Percentiles rank a stretch among this genome's conserved stretches.
phyloP scores from a whole-genome alignment of 2,329 filamentous ascomycete genomes.

The Calonectria honghensis region DNA sequence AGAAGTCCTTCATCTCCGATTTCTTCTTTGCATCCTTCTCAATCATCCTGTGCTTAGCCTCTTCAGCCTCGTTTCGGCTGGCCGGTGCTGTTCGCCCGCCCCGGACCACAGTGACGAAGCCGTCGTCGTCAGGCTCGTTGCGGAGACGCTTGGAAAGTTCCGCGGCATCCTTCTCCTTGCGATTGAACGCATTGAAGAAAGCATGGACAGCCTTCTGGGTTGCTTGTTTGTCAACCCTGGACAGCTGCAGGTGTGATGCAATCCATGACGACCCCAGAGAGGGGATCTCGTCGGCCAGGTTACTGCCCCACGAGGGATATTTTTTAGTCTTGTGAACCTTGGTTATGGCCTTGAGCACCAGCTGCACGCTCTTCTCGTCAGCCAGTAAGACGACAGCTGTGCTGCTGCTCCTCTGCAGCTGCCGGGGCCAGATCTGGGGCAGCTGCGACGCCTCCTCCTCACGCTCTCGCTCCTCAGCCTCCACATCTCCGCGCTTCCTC shows the following conservation, averaged over 20 bases:
- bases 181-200: conserved; percentile 90
- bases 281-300: conserved; percentile 73
- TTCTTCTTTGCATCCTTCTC: conserved; percentile 79
- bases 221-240: conserved; percentile 79
- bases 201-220: conserved; percentile 87
- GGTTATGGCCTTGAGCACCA: conserved; percentile 84
- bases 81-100: conserved; percentile 86
- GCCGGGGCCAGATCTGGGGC: conserved; percentile 83
- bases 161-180: conserved; percentile 78
- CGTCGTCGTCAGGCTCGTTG: conserved; percentile 92
- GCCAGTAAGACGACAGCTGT: conserved; percentile 89
- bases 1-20: conserved; percentile 82
- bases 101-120: conserved; percentile 92
- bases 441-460: conserved; percentile 78
- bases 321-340: conserved; percentile 76
- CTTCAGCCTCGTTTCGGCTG: conserved; percentile 81
- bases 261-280: conserved; percentile 74
- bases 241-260: conserved; percentile 81
- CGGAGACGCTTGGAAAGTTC: conserved; percentile 79
- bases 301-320: conserved; percentile 81
- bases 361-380: conserved; percentile 85
- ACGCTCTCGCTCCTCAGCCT: conserved; percentile 72
- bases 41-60: conserved; percentile 74
- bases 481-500: conserved; percentile 66
- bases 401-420: conserved; percentile 82